These are phyloP conservation scores for Dryadomyces quercus-mongolicae DNA, from an alignment of 2,329 filamentous ascomycete genomes.

Conservation along the genomic window DNA sequence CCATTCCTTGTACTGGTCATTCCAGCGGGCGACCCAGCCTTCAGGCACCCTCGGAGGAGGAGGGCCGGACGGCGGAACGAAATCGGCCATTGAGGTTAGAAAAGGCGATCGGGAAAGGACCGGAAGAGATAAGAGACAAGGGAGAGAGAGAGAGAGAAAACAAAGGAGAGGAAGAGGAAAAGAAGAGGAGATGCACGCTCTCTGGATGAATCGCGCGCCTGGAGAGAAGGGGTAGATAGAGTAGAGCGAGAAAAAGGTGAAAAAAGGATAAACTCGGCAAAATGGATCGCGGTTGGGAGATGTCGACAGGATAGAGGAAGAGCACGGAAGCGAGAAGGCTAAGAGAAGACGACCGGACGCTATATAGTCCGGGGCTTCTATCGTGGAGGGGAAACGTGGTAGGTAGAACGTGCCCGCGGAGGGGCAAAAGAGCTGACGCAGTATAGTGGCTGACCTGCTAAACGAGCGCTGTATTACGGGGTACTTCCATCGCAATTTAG, in stretches of 20 bases:
- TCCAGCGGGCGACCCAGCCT: conserved; percentile 79
- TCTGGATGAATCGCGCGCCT: no score
- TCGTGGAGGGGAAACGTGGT: neutral
- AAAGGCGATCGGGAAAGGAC: neutral
- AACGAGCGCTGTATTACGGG: no score
- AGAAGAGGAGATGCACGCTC: neutral
- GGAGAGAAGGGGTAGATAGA: no score
- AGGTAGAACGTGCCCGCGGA: neutral
- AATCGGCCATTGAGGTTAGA: conserved; percentile 32
- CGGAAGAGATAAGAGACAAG: neutral
- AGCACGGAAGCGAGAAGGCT: no score
- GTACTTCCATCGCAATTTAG: no score
- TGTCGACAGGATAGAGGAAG: no score
- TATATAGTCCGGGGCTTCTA: neutral
- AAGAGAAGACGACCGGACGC: no score
- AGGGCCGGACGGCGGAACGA: conserved; percentile 38
- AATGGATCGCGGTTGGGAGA: neutral
- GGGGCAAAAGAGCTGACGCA: neutral
- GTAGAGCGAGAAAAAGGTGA: neutral
- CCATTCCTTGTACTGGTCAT: conserved; percentile 80
- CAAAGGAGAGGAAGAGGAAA: neutral
- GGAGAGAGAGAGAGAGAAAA: neutral
- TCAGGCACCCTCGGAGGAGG: conserved; percentile 53
- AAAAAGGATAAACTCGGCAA: neutral
- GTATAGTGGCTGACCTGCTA: neutral